Base-by-base conservation (phyloP, 2,329 filamentous ascomycete genomes). In the Polytolypa hystricis region DNA sequence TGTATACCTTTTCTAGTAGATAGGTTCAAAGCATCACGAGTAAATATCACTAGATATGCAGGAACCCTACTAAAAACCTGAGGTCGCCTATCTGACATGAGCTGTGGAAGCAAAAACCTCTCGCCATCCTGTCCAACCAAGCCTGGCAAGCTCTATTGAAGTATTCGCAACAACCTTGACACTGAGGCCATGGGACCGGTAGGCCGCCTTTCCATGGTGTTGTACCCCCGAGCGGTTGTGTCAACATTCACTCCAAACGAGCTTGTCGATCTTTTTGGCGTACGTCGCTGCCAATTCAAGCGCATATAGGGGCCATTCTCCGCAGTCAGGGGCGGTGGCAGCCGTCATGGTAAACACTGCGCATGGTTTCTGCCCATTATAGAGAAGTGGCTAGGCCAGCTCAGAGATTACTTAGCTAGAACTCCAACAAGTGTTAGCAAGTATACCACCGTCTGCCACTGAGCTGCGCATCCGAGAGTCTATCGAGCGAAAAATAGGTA, bases 321-420 rank as follows among this genome's bases (percentile, higher is more conserved):
- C 30, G 8, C 36, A 38, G 29, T 38, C 23, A 27, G 36, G 15
- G 14, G 30, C 30, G 17, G 33, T 30, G 10, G 36, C 36, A 10
- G 36, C 30, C 6, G 17, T 28, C 36, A 38, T 38, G 19, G 36
- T 38, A 21, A 38, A 25, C 21, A 38, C 36, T 36, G n/a, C n/a
- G n/a, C n/a, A 18, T 20, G 23, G 16, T 19, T 38, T 11, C 10
- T 35, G 17, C n/a, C n/a, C n/a, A n/a, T n/a, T n/a, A n/a, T n/a
- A n/a, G n/a, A n/a, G n/a, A 30, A 9, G 14, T 30, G 28, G 14
- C 15, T 30, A 30, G 28, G 7, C 9, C 8, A 15, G 8, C 9
- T 8, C 14, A 9, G 9, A 30, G 28, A 8, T 8, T 30, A 15
- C 8, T 30, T 30, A n/a, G n/a, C n/a, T n/a, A n/a, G n/a, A n/a